phyloP scores from a whole-genome alignment of 352 stramenopile species.

The Phytophthora megakarya region DNA sequence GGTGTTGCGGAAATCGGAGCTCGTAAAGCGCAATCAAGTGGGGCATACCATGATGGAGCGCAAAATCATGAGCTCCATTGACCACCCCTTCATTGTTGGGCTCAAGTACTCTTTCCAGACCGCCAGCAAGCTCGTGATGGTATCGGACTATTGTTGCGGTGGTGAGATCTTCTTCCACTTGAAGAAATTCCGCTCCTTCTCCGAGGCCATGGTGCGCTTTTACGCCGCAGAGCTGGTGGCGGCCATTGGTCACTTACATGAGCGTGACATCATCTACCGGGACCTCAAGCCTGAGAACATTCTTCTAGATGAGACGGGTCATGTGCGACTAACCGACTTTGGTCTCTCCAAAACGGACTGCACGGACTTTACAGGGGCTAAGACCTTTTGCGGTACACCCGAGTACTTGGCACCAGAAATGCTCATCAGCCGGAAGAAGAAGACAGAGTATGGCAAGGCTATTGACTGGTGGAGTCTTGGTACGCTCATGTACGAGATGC shows the following conservation, averaged over 20 bases:
- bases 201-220: constrained; percentile 90
- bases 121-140: constrained; percentile 90
- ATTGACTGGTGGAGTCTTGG: constrained; percentile 95
- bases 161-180: constrained; percentile 93
- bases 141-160: constrained; percentile 90
- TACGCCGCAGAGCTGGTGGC: constrained; percentile 95
- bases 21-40: constrained; percentile 90
- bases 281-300: constrained; percentile 96
- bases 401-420: constrained; percentile 91
- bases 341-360: constrained; percentile 92
- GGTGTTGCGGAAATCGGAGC: constrained; percentile 83
- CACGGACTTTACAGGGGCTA: constrained; percentile 76
- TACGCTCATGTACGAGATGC: constrained; percentile 95
- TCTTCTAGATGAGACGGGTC: constrained; percentile 90
- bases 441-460: constrained; percentile 90
- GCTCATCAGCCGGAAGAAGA: constrained; percentile 89
- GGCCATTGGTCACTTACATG: constrained; percentile 89
- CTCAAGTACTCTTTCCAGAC: constrained; percentile 94
- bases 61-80: constrained; percentile 88
- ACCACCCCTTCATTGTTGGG: constrained; percentile 97
- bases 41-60: constrained; percentile 90
- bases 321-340: constrained; percentile 94
- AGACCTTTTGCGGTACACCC: constrained; percentile 89
- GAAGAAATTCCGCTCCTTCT: constrained; percentile 91
- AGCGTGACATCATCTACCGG: constrained; percentile 92